Evolutionary conservation across 148 eudicot genomes (phyloP).

Genomic region (Vaccinium corymbosum): DNA sequence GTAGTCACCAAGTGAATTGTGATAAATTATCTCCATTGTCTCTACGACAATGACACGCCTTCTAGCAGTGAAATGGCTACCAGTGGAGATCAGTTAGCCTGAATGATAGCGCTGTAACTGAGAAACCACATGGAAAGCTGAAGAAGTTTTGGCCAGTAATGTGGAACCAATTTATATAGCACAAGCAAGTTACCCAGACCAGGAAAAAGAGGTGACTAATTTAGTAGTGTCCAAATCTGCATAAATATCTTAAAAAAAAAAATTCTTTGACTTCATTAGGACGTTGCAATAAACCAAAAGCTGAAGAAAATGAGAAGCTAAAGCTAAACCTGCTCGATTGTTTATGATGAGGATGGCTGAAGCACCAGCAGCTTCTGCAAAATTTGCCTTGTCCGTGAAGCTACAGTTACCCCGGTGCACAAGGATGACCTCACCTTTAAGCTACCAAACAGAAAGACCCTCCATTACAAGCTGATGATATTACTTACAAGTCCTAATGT

Average conservation of each 20-base stretch:
- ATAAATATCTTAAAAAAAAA: not conserved
- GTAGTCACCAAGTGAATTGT: not conserved
- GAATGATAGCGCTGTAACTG: not conserved
- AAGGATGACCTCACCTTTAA: slow-evolving; percentile 84
- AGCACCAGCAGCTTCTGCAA: slow-evolving; percentile 95
- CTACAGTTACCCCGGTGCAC: slow-evolving; percentile 94
- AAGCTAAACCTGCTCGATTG: slow-evolving; percentile 59
- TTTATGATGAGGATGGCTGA: slow-evolving; percentile 82
- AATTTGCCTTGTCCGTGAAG: slow-evolving; percentile 78
- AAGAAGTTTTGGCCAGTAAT: not conserved
- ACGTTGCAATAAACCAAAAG: not conserved
- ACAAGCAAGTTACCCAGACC: not conserved
- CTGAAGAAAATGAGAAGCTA: not conserved
- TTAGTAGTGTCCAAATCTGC: not conserved
- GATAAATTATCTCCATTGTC: not conserved
- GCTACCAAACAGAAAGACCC: slow-evolving; percentile 39
- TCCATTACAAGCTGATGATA: slow-evolving; percentile 11
- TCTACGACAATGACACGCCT: not conserved
- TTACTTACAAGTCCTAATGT: not conserved
- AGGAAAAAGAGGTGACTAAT: not conserved
- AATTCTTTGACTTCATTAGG: not conserved
- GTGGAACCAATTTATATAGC: not conserved
- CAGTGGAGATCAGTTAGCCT: not conserved
- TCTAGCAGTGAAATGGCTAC: not conserved
- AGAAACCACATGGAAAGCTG: not conserved